These are phyloP conservation scores for Hansenula lynferdii DNA, from an alignment of 1,139 yeast genomes.

Conservation along the genomic window DNA sequence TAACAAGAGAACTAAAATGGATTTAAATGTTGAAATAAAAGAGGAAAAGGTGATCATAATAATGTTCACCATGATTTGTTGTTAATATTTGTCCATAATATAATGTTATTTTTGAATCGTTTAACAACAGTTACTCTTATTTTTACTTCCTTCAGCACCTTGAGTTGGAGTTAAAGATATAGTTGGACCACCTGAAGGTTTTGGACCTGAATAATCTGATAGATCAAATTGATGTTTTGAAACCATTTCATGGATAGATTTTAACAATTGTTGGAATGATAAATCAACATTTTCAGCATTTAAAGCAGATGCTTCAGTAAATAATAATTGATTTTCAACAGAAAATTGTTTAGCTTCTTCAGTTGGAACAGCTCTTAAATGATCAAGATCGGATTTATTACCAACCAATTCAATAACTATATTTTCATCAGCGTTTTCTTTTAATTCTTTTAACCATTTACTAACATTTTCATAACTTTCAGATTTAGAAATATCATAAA, in stretches of 20 bases:
- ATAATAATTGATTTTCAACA: constrained; percentile 83
- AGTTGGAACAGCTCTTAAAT: constrained; percentile 94
- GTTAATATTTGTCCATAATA: too few relatives aligned
- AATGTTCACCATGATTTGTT: not conserved
- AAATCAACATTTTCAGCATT: constrained; percentile 93
- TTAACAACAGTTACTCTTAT: constrained; percentile 63
- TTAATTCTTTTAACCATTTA: constrained; percentile 92
- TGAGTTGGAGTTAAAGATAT: constrained; percentile 94
- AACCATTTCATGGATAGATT: constrained; percentile 90
- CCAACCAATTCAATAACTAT: constrained; percentile 96
- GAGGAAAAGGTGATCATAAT: not conserved
- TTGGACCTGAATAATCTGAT: constrained; percentile 45
- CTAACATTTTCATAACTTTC: constrained; percentile 91
- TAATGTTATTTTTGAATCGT: too few relatives aligned
- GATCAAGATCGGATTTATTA: constrained; percentile 93
- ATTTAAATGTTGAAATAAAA: too few relatives aligned
- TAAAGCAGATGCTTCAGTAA: constrained; percentile 96
- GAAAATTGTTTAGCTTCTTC: constrained; percentile 97
- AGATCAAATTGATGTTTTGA: constrained; percentile 83
- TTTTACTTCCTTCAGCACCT: constrained; percentile 63
- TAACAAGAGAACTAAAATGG: constrained; percentile 1
- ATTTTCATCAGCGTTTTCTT: constrained; percentile 96
- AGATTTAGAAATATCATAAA: constrained; percentile 92
- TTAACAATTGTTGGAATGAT: constrained; percentile 88
- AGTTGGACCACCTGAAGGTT: constrained; percentile 77